phyloP scores from a whole-genome alignment of 2,329 filamentous ascomycete genomes.

The Plectosphaerella plurivora region DNA sequence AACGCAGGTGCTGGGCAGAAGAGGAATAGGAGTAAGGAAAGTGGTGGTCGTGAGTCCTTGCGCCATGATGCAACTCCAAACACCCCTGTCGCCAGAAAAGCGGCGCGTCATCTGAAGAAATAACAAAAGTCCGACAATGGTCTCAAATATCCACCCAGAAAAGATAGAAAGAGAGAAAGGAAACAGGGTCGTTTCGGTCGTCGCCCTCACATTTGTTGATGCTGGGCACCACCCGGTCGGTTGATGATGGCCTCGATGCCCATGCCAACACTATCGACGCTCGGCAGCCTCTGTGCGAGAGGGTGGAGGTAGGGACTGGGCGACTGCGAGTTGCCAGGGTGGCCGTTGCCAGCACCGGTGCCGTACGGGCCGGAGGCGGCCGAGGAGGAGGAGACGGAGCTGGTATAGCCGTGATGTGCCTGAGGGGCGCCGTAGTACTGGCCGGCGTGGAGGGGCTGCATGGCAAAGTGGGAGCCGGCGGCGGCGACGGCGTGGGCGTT shows the following conservation, averaged over 20 bases:
- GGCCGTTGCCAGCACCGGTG: constrained; percentile 21
- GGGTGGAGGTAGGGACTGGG: constrained; percentile 15
- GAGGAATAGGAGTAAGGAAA: background rate
- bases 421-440: constrained; percentile 19
- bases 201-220: constrained; percentile 9
- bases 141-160: background rate
- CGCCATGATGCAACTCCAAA: background rate
- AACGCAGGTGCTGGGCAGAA: no score
- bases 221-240: constrained; percentile 26
- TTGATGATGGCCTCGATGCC: constrained; percentile 57
- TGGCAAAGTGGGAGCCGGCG: constrained; percentile 21
- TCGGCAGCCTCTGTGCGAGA: constrained; percentile 43
- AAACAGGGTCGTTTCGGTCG: background rate
- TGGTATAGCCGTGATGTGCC: constrained; percentile 42
- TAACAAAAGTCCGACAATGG: background rate
- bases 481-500: constrained; percentile 25
- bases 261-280: constrained; percentile 57
- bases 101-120: background rate
- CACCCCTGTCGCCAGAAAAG: background rate
- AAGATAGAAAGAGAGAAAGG: constrained; percentile 1
- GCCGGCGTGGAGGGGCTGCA: constrained; percentile 16
- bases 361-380: constrained; percentile 23
- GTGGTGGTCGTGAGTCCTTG: background rate
- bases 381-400: constrained; percentile 46
- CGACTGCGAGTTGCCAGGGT: constrained; percentile 18